Percentiles rank a stretch among this genome's conserved stretches.
phyloP scores from a whole-genome alignment of 768 basidiomycete genomes.

The Boletus eberwhitei region DNA sequence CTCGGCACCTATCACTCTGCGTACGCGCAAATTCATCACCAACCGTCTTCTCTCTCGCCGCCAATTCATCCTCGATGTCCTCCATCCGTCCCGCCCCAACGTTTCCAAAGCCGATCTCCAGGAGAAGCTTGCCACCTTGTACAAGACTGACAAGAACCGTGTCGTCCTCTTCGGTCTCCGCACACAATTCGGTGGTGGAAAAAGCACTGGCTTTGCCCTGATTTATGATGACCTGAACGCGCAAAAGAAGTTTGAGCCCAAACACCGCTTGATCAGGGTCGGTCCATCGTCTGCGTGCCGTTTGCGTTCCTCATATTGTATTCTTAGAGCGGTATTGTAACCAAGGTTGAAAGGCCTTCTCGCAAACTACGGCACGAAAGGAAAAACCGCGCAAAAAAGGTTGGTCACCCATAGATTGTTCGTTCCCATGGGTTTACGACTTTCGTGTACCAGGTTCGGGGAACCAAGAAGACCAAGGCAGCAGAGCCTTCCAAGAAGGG shows the following conservation, averaged over 20 bases:
- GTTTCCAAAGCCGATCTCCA: constrained; percentile 89
- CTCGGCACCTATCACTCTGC: constrained; percentile 87
- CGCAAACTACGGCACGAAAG: constrained; percentile 99
- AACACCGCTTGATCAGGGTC: constrained; percentile 90
- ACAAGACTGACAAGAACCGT: constrained; percentile 89
- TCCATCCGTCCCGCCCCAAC: constrained; percentile 94
- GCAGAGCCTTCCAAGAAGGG: constrained; percentile 89
- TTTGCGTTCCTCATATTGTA: constrained; percentile 2
- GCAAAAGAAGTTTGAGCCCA: constrained; percentile 97
- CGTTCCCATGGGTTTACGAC: constrained; percentile 12
- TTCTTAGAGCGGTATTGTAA: constrained; percentile 56
- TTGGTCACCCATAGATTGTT: constrained; percentile 30
- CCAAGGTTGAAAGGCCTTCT: constrained; percentile 87
- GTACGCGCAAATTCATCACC: constrained; percentile 99
- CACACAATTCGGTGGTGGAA: constrained; percentile 97
- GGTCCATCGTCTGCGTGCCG: constrained; percentile 34
- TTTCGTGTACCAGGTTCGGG: constrained; percentile 65
- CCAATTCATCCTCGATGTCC: constrained; percentile 92
- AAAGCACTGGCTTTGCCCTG: constrained; percentile 94
- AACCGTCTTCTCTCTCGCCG: constrained; percentile 95
- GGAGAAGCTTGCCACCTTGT: constrained; percentile 87
- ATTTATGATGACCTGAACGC: constrained; percentile 95
- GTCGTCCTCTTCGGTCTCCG: constrained; percentile 93
- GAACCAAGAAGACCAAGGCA: constrained; percentile 94
- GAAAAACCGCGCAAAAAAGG: constrained; percentile 99